Conservation (phyloP, 1,139 yeast genomes). For the Nakaseomyces delphensis region DNA sequence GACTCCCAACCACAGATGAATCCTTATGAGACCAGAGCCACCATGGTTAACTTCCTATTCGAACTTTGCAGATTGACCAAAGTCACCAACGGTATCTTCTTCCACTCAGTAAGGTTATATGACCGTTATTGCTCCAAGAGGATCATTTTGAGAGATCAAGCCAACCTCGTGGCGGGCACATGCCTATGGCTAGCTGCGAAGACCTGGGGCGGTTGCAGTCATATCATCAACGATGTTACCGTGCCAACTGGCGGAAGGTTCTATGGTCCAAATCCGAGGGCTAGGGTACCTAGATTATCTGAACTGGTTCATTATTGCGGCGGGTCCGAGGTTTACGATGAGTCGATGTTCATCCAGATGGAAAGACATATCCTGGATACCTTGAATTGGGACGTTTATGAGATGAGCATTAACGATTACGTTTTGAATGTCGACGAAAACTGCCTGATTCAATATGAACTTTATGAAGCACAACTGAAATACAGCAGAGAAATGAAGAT, state of each 20-base stretch:
- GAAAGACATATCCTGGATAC: constrained; percentile 82
- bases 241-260: constrained; percentile 50
- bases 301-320: constrained; percentile 57
- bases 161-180: constrained; percentile 87
- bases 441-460: constrained; percentile 34
- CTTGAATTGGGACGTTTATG: constrained; percentile 67
- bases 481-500: constrained; percentile 21
- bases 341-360: constrained; percentile 90
- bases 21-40: constrained; percentile 60
- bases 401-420: constrained; percentile 51
- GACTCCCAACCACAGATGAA: constrained; percentile 94
- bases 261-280: constrained; percentile 58
- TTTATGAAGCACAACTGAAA: constrained; percentile 31
- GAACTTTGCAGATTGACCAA: constrained; percentile 56
- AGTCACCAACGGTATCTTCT: constrained; percentile 74
- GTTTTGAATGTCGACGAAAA: constrained; percentile 36
- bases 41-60: constrained; percentile 48
- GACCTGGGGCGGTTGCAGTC: constrained; percentile 62
- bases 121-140: constrained; percentile 90
- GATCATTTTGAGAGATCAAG: constrained; percentile 84
- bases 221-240: constrained; percentile 56
- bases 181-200: constrained; percentile 94
- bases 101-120: constrained; percentile 55
- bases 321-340: constrained; percentile 64
- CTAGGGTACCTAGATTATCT: constrained; percentile 53